Evolutionary conservation across 2,329 filamentous ascomycete genomes (phyloP), one percentile per base, ranked within the genome.

Genomic region (Aspergillus calidoustus): DNA sequence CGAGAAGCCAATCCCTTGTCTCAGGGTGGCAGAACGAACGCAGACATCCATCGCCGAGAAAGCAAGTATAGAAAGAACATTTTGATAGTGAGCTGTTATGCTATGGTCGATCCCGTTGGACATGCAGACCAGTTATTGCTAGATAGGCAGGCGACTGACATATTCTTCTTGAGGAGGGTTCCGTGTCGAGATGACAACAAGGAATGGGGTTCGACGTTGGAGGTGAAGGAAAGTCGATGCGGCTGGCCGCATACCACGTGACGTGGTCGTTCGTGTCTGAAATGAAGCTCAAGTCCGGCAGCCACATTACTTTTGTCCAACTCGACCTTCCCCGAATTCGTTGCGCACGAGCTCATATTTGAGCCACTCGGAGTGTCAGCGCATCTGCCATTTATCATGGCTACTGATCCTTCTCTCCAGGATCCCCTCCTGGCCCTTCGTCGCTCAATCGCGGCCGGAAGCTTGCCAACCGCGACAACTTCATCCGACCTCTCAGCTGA

Each of bases 341-440:
- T 23, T 38, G 28, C 34, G 23, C 57, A 47, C 23, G 28, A 28
- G 38, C 47, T 49, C 9, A 17, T 23, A 41, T 17, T 30, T 47
- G 52, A 38, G 43, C n/a, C 11, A 38, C 15, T 53, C 38, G 48
- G 61, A 55, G 54, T 43, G 51, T 43, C 38, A 55, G 30, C 51
- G 48, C 58, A 22, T 55, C 25, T 19, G 46, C 19, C 31, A 53
- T 9, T 17, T 28, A 38, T 49, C 60, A 72, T 90, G 87, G 83
- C 87, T 68, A 77, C 80, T 69, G 86, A 88, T 68, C 73, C 76
- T 28, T 68, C 73, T 57, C 74, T 75, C 65, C 84, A 87, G 66
- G 93, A 98, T 74, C 88, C 93, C 54, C 88, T 98, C 67, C 84
- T 93, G 67, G 88, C 95, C 66, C 85, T 98, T 69, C 91, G 93